Percentiles rank a stretch among this genome's conserved stretches.
Evolutionary conservation across 2,329 filamentous ascomycete species (phyloP).

Genomic region (Metarhizium humberi): DNA sequence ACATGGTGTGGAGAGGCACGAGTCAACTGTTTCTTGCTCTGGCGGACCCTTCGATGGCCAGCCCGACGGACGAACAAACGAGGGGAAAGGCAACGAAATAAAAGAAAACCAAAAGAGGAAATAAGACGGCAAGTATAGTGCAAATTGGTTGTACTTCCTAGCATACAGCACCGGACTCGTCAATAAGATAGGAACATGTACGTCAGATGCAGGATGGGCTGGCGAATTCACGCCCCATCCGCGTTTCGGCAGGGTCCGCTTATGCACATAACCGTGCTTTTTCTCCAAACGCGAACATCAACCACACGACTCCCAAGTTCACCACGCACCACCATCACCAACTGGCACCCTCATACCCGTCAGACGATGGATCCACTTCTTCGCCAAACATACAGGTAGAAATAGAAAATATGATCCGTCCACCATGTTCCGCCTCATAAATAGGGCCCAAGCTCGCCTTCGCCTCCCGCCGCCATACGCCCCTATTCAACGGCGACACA

Average conservation of each 20-base stretch:
- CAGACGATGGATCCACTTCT: background rate
- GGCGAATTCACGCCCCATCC: no score
- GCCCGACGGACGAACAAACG: no score
- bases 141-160: no score
- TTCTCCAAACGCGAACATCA: slow-evolving; percentile 20
- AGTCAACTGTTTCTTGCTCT: no score
- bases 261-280: slow-evolving; percentile 26
- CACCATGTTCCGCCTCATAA: slow-evolving; percentile 12
- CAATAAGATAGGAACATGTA: no score
- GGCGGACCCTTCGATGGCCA: no score
- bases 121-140: no score
- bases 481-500: background rate
- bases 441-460: background rate
- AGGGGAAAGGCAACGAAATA: background rate
- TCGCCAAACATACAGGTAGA: background rate
- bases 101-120: background rate
- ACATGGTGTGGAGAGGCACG: no score
- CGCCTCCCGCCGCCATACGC: background rate
- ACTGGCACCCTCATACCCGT: background rate
- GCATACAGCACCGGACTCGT: no score
- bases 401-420: background rate
- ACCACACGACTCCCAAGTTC: background rate
- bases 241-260: background rate
- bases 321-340: background rate
- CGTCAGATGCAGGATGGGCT: no score